Base-by-base conservation (phyloP, 169 alveolate species). In the Plasmodium coatneyi region DNA sequence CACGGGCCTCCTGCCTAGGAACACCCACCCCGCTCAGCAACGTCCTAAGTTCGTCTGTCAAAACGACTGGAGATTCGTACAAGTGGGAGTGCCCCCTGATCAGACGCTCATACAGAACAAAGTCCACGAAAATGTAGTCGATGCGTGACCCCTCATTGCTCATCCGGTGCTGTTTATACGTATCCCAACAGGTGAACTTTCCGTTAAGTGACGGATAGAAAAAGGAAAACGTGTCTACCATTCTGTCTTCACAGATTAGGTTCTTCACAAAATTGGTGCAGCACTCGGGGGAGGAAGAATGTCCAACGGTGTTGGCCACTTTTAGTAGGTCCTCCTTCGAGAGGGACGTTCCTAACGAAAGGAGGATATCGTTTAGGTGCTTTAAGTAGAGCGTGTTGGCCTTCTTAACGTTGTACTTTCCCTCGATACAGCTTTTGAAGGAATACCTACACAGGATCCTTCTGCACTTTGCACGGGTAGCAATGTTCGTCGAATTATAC, bases 151-250 rank as follows among this genome's bases (percentile, higher is more conserved):
- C 94, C 22, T 89, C 91, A 79, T 89, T 89, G 4, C 52, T 60
- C 36, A 89, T 34, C 49, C 94, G 60, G 43, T 70, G 49, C 41
- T 89, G 94, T 3, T 70, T 60, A 80, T 79, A 89, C 30, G 71
- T 70, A 70, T 89, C 94, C 94, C 94, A 89, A 39, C 94, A 89
- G 6, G 94, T 89, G 39, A 89, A 89, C 19, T 89, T 89, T 4
- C 94, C 94, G 34, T 89, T 89, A 5, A 89, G 49, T 2, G 28
- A 46, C 5, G 89, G 71, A 80, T 89, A 60, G 7, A 80, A 89
- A 80, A 22, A 89, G 32, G 94, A 89, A n/a, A 89, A 89, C 0
- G 82, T 36, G 19, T 89, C 94, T 22, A 89, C 71, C 94, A 89
- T 89, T 19, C 66, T 71, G 60, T 89, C 94, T 66, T 89, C 94